Conservation (phyloP, 164 flowering plant species). For the Chimonanthus praecox region DNA sequence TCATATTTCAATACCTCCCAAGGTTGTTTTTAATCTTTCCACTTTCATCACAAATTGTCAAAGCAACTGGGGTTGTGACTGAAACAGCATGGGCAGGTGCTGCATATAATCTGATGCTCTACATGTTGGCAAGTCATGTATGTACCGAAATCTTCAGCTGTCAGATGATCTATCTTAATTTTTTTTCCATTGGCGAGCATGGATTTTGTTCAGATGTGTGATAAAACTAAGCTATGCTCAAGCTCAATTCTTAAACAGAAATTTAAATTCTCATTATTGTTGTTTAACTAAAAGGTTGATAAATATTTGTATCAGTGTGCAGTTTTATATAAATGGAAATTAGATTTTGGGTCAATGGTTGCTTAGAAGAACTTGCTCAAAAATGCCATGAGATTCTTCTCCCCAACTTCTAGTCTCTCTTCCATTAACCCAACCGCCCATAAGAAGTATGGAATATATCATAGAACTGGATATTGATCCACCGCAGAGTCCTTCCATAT, state of each 20-base stretch:
- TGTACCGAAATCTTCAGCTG: slow-evolving; percentile 17
- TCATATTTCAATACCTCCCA: slow-evolving; percentile 61
- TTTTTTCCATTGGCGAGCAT: neutral
- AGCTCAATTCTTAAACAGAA: neutral
- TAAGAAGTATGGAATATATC: too few relatives aligned
- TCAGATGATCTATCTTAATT: neutral
- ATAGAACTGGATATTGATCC: too few relatives aligned
- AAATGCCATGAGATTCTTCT: too few relatives aligned
- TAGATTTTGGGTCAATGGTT: too few relatives aligned
- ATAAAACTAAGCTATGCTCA: too few relatives aligned
- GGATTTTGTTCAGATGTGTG: neutral
- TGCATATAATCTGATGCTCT: slow-evolving; percentile 74
- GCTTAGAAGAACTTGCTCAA: too few relatives aligned
- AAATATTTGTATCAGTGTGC: neutral
- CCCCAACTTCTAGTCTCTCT: too few relatives aligned
- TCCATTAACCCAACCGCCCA: too few relatives aligned
- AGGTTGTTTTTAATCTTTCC: slow-evolving; percentile 68
- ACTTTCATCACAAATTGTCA: slow-evolving; percentile 55
- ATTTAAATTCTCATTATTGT: neutral
- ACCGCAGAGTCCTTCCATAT: too few relatives aligned
- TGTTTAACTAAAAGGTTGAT: neutral
- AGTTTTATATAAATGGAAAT: neutral
- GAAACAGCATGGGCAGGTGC: slow-evolving; percentile 94
- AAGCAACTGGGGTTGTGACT: slow-evolving; percentile 59
- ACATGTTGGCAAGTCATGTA: slow-evolving; percentile 86